A percentile compares a stretch with the other conserved stretches of the same genome.
These are phyloP conservation scores for Pichia sp. DNA, from an alignment of 1,139 yeast species.

Conservation along the genomic window DNA sequence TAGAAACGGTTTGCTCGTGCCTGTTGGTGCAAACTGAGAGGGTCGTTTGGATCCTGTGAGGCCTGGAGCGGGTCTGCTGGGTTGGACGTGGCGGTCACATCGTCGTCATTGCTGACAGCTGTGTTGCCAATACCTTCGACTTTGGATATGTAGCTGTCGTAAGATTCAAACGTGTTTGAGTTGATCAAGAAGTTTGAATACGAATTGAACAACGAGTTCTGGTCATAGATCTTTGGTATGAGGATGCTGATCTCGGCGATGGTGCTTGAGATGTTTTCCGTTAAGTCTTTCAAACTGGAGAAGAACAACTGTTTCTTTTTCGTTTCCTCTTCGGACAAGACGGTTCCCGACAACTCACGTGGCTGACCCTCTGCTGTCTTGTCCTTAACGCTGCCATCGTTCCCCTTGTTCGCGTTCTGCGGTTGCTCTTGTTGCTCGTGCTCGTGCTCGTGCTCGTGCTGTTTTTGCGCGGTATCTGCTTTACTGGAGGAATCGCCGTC, in stretches of 20 bases:
- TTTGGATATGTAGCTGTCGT: conserved; percentile 1
- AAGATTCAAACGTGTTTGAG: conserved; percentile 4
- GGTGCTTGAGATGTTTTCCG: conserved; percentile 6
- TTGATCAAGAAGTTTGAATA: conserved; percentile 4
- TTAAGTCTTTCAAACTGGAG: conserved; percentile 4
- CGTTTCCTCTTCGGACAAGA: background rate
- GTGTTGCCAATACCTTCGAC: background rate
- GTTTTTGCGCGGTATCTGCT: background rate
- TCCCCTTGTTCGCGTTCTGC: background rate
- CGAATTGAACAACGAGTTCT: conserved; percentile 4
- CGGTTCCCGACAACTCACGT: background rate
- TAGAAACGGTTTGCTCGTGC: conserved; percentile 5
- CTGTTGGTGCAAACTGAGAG: background rate
- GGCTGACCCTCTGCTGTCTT: background rate
- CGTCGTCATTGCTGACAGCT: background rate
- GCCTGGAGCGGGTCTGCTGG: background rate
- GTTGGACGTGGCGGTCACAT: background rate
- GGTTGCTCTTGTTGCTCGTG: background rate
- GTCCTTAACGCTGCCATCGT: background rate
- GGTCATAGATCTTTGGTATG: conserved; percentile 9
- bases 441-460: background rate
- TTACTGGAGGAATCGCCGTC: background rate
- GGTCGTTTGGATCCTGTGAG: background rate
- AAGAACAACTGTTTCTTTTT: background rate
- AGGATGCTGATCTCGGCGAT: conserved; percentile 5